phyloP scores from a whole-genome alignment of 164 flowering plant species.

The Sextonia rubra region DNA sequence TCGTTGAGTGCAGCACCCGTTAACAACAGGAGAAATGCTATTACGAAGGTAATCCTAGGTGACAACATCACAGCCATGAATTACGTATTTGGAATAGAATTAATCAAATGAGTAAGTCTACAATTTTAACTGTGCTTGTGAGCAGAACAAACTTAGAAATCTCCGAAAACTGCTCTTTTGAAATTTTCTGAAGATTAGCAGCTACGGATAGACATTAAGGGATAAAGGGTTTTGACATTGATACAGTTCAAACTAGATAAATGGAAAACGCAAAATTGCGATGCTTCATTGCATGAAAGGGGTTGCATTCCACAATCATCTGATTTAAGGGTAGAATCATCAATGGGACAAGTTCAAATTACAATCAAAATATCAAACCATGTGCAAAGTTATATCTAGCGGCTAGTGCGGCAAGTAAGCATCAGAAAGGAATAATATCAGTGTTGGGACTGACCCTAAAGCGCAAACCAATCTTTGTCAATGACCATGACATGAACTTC shows the following conservation, averaged over 20 bases:
- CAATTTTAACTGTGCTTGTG: background rate
- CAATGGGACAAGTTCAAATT: background rate
- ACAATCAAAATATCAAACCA: background rate
- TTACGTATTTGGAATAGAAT: background rate
- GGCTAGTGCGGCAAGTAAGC: background rate
- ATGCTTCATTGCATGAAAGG: background rate
- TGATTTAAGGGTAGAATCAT: background rate
- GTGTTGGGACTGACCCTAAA: background rate
- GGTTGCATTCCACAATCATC: background rate
- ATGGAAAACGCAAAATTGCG: background rate
- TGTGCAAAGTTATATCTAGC: background rate
- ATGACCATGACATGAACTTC: background rate
- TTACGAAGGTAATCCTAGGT: conserved; percentile 75
- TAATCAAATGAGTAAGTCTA: background rate
- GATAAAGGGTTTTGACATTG: background rate
- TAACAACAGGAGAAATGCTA: conserved; percentile 74
- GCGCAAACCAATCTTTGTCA: background rate
- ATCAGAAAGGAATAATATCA: background rate
- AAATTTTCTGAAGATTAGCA: background rate
- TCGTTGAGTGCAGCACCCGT: conserved; percentile 86
- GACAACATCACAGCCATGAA: background rate
- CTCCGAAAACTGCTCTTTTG: background rate
- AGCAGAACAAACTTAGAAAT: background rate
- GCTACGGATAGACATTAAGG: background rate
- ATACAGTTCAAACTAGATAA: background rate